phyloP scores from a whole-genome alignment of 139 green algal genomes.

The Deuterostichococcus epilithicus region DNA sequence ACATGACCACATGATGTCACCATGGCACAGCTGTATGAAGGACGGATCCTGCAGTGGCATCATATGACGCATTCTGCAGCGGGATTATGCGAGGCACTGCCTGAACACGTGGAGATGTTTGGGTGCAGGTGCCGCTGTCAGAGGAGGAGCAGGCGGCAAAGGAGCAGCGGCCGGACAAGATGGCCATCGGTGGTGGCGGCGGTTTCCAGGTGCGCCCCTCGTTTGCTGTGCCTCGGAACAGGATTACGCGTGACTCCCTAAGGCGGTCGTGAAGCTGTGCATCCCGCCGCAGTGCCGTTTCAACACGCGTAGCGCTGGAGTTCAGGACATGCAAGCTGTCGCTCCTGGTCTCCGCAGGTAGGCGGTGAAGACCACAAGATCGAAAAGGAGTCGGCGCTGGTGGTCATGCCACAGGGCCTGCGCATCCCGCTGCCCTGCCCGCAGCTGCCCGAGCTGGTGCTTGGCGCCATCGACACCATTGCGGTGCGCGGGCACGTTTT shows the following conservation, averaged over 20 bases:
- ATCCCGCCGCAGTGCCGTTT: no score
- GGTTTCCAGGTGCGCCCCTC: conserved; percentile 45
- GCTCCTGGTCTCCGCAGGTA: conserved; percentile 8
- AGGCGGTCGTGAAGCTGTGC: no score
- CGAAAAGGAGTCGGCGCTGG: conserved; percentile 37
- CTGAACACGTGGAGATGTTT: neutral
- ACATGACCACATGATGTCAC: no score
- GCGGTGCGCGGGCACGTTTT: conserved; percentile 32
- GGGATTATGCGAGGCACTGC: no score
- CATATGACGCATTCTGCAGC: no score
- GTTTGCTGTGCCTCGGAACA: conserved; percentile 4
- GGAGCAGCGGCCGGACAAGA: conserved; percentile 35
- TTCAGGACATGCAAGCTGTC: no score
- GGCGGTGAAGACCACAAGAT: conserved; percentile 28
- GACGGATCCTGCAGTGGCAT: no score
- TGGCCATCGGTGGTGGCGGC: conserved; percentile 60
- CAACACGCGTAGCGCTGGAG: no score
- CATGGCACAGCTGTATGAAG: no score
- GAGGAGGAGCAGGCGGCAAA: conserved; percentile 37
- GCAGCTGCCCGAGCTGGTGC: conserved; percentile 75
- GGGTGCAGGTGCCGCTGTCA: conserved; percentile 50
- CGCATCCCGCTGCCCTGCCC: conserved; percentile 63
- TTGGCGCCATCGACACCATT: conserved; percentile 56
- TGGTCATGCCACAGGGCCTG: conserved; percentile 36
- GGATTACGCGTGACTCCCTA: no score